Conservation (phyloP, 2,329 filamentous ascomycete genomes). For the Fusarium scirpi region DNA sequence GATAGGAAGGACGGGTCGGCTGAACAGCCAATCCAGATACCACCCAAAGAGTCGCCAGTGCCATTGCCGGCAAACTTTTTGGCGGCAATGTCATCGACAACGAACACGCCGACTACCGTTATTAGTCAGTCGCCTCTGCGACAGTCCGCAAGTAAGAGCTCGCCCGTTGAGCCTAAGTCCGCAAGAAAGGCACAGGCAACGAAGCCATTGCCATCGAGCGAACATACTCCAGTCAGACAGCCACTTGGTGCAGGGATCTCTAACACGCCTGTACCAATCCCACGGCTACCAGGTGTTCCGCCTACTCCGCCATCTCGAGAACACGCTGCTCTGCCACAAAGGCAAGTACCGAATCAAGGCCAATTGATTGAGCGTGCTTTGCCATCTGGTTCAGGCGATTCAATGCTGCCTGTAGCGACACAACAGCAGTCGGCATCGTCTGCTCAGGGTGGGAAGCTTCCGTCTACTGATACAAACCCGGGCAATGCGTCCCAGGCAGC, state of each 20-base stretch:
- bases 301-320: background rate
- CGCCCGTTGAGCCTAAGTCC: constrained; percentile 7
- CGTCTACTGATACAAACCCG: background rate
- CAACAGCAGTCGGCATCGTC: background rate
- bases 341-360: background rate
- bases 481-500: background rate
- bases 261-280: constrained; percentile 51
- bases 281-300: constrained; percentile 39
- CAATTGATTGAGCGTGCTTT: background rate
- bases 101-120: constrained; percentile 35
- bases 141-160: constrained; percentile 6
- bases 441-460: background rate
- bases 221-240: constrained; percentile 15
- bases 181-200: background rate
- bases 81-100: constrained; percentile 54
- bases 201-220: constrained; percentile 26
- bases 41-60: constrained; percentile 58
- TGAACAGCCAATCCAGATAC: constrained; percentile 50
- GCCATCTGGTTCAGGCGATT: background rate
- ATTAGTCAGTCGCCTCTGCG: constrained; percentile 31
- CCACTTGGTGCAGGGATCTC: constrained; percentile 26
- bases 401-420: background rate
- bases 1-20: constrained; percentile 44
- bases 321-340: background rate
- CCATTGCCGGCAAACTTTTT: constrained; percentile 59